Evolutionary conservation across 192 early-diverging fungal genomes (phyloP), one percentile per base, ranked within the genome.

Genomic region (Linnemannia hyalina): DNA sequence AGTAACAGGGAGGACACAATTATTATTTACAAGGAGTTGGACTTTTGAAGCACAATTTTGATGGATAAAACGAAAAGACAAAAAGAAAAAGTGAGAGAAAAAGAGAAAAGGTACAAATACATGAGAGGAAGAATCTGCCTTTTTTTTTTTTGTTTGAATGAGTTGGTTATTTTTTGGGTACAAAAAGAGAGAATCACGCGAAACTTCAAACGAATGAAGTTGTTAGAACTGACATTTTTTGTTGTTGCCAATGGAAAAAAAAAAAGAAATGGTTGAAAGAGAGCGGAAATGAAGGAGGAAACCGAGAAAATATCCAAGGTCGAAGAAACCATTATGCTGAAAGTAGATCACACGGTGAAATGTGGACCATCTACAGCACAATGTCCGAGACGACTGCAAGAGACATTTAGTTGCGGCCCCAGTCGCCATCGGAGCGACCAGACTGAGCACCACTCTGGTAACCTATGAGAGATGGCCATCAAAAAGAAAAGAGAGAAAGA

Each of bases 391-490:
- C 68, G 16, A 40, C n/a, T 20, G 57, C n/a, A 35, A 26, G 23
- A 22, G 23, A 52, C 26, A 29, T 69, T 78, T 83, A 83, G 60
- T 78, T 46, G 77, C 76, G 82, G 38, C 6, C 13, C 82, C 82
- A 78, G 26, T 78, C 82, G 68, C 82, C 82, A n/a, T 83, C 82
- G 46, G 76, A 83, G 82, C 82, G 82, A 71, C 82, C 76, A 26
- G 47, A 41, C 82, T 78, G 82, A 41, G 40, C 65, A 8, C 60
- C 76, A 26, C 29, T 26, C 29, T 82, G 74, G 73, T 75, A 68
- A 54, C 70, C 70, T 47, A 26, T 65, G 9, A 52, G 18, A 68
- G 6, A 41, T 42, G 49, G 18, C 35, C 18, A 65, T 57, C 26
- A 57, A 71, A 57, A 41, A 1, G 38, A 22, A 40, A 60, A 75